Evolutionary conservation across 345 rosid genomes (phyloP).

Genomic region (Pseudoturritis turrita): DNA sequence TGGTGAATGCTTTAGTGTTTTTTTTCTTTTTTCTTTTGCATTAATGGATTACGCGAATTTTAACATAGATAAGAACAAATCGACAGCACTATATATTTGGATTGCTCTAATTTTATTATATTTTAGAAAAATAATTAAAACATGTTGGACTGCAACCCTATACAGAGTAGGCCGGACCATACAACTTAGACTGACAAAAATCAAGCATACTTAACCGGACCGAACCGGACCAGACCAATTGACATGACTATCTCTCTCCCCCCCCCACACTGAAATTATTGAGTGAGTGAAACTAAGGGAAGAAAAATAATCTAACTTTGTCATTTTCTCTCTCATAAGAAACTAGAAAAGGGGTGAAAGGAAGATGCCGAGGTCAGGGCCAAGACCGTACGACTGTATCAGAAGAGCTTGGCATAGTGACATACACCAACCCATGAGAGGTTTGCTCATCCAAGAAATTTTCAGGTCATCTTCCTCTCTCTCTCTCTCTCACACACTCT

Average conservation of each 20-base stretch:
- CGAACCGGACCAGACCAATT: background rate
- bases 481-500: constrained; percentile 6
- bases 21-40: no score
- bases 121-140: no score
- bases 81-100: no score
- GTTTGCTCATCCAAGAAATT: constrained; percentile 85
- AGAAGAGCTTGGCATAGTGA: constrained; percentile 98
- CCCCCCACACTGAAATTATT: constrained; percentile 25
- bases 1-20: no score
- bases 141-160: constrained; percentile 10
- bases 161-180: constrained; percentile 16
- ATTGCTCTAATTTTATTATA: background rate
- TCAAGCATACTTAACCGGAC: background rate
- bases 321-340: constrained; percentile 8
- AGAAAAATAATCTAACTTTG: background rate
- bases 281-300: constrained; percentile 11
- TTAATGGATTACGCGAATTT: no score
- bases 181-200: background rate
- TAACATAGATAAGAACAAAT: no score
- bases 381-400: constrained; percentile 93
- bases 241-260: constrained; percentile 2
- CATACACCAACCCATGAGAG: constrained; percentile 83
- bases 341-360: background rate
- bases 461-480: constrained; percentile 47
- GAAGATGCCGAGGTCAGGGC: constrained; percentile 94